A percentile compares a stretch with the other conserved stretches of the same genome.
Evolutionary conservation across 2,329 filamentous ascomycete species (phyloP).

Genomic region (Diaporthe sp.): DNA sequence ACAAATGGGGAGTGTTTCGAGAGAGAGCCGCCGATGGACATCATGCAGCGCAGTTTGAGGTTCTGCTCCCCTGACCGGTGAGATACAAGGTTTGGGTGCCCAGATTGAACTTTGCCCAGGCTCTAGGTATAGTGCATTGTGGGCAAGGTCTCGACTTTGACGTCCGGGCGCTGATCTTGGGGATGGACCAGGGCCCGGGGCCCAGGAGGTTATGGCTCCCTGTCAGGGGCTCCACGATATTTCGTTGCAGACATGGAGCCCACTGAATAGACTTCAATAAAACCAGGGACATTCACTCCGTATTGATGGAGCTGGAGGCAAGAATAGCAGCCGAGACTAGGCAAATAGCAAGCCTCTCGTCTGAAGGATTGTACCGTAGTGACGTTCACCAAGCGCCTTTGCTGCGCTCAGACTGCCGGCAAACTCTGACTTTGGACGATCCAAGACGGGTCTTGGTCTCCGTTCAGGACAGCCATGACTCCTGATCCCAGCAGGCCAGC

Average conservation of each 20-base stretch:
- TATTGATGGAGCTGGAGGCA: not conserved
- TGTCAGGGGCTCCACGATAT: conserved; percentile 26
- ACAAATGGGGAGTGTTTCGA: conserved; percentile 31
- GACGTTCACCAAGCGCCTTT: not conserved
- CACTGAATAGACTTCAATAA: conserved; percentile 27
- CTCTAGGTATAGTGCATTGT: conserved; percentile 8
- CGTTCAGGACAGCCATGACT: not conserved
- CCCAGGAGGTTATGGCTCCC: not conserved
- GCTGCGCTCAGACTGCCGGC: conserved; percentile 16
- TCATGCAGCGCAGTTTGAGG: conserved; percentile 31
- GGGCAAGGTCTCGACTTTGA: conserved; percentile 20
- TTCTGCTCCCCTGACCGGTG: conserved; percentile 4
- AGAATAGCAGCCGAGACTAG: not conserved
- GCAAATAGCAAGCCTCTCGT: not conserved
- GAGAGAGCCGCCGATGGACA: not conserved
- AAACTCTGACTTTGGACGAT: conserved; percentile 30
- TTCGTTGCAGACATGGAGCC: conserved; percentile 6
- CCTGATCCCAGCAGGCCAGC: not conserved
- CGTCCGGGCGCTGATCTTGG: conserved; percentile 21
- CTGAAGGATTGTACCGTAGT: not conserved
- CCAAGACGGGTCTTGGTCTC: conserved; percentile 7
- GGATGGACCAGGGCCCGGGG: conserved; percentile 3
- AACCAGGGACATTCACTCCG: not conserved
- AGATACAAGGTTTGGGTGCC: conserved; percentile 10
- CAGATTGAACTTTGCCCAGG: conserved; percentile 23